Evolutionary conservation across 441 rosid genomes (phyloP).

Genomic region (Macaranga tanarius): DNA sequence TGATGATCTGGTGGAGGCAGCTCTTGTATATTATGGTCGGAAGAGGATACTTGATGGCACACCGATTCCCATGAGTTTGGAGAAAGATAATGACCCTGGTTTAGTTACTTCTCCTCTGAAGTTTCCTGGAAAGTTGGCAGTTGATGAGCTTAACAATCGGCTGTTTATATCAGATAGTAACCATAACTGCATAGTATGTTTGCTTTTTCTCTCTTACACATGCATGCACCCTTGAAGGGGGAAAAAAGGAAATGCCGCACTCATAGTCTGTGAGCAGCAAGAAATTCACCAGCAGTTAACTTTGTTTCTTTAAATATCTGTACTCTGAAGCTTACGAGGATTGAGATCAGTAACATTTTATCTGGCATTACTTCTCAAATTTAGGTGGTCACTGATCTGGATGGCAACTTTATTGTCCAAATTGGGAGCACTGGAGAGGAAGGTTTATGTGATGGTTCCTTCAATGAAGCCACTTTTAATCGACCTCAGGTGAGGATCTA

Average conservation of each 20-base stretch:
- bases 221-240: neutral
- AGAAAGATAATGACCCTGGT: conserved; percentile 84
- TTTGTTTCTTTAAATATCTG: conserved; percentile 3
- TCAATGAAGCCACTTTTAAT: conserved; percentile 78
- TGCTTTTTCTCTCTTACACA: conserved; percentile 25
- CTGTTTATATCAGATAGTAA: conserved; percentile 96
- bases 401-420: conserved; percentile 82
- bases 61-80: conserved; percentile 72
- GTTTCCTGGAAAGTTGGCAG: conserved; percentile 91
- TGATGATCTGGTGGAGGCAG: conserved; percentile 85
- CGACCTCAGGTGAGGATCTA: conserved; percentile 69
- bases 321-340: neutral
- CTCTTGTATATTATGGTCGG: conserved; percentile 70
- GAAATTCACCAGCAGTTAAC: neutral
- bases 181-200: conserved; percentile 87
- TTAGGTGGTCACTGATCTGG: conserved; percentile 89
- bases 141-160: conserved; percentile 81
- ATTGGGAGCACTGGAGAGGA: conserved; percentile 85
- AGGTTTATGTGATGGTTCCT: conserved; percentile 80
- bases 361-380: conserved; percentile 20
- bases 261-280: neutral
- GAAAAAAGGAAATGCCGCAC: neutral
- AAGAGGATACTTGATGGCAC: conserved; percentile 65
- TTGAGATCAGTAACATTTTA: neutral
- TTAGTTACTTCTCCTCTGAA: conserved; percentile 76